phyloP scores from a whole-genome alignment of 148 eudicot species.

The Chenopodium quinoa region DNA sequence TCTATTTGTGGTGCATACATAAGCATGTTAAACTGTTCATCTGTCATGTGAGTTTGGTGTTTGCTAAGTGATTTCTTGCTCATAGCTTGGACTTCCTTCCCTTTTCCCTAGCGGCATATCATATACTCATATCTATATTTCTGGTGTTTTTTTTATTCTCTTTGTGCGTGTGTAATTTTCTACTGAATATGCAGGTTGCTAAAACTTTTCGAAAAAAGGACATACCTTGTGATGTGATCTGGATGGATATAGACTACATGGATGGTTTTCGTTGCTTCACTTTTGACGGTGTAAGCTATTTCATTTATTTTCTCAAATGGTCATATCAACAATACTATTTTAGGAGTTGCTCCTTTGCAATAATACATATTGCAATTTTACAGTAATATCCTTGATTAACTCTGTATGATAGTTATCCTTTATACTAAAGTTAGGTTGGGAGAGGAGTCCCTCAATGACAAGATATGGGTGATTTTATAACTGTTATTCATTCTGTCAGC shows the following conservation, averaged over 20 bases:
- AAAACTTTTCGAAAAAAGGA: constrained; percentile 72
- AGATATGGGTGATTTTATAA: neutral
- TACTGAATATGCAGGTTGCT: constrained; percentile 61
- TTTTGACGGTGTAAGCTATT: constrained; percentile 61
- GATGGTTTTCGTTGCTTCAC: constrained; percentile 98
- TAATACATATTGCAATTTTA: neutral
- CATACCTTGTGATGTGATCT: constrained; percentile 97
- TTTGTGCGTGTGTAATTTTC: neutral
- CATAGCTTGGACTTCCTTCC: neutral
- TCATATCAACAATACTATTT: neutral
- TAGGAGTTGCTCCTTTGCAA: neutral
- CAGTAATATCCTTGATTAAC: neutral
- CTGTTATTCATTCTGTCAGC: neutral
- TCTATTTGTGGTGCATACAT: neutral
- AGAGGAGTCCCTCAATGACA: neutral
- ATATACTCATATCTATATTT: too few species aligned
- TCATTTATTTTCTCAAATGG: neutral
- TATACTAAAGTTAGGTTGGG: constrained; percentile 1
- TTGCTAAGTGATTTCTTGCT: constrained; percentile 2
- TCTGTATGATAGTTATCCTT: constrained; percentile 6
- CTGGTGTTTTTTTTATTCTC: neutral
- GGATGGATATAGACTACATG: constrained; percentile 99
- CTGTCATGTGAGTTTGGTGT: neutral
- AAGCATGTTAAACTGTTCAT: neutral
- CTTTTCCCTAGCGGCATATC: too few species aligned